phyloP scores from a whole-genome alignment of 164 flowering plant genomes.

The Vitis amurensis region DNA sequence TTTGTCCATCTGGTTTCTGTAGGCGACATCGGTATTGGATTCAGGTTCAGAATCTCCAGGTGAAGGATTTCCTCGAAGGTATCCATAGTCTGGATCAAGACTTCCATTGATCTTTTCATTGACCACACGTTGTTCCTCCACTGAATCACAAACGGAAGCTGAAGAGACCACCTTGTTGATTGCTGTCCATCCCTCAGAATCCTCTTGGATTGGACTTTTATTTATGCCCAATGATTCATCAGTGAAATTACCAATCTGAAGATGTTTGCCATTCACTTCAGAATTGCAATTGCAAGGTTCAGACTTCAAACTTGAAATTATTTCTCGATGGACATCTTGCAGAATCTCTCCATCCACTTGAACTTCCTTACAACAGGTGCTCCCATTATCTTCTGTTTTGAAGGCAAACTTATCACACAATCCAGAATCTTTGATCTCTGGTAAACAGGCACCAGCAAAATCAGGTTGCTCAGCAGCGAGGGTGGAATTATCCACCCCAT shows the following conservation, averaged over 20 bases:
- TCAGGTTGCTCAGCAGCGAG: conserved; percentile 7
- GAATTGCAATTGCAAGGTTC: conserved; percentile 4
- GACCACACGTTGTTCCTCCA: conserved; percentile 10
- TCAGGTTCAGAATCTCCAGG: conserved; percentile 10
- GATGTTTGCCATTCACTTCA: conserved; percentile 3
- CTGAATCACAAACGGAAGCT: conserved; percentile 11
- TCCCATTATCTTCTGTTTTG: conserved; percentile 6
- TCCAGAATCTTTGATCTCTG: conserved; percentile 2
- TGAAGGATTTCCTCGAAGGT: conserved; percentile 8
- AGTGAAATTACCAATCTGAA: conserved; percentile 3
- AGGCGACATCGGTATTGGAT: not conserved
- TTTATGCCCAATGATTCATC: conserved; percentile 11
- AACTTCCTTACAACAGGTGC: conserved; percentile 9
- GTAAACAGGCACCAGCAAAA: not conserved
- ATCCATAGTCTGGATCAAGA: conserved; percentile 5
- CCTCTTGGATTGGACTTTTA: conserved; percentile 5
- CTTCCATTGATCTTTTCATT: conserved; percentile 11
- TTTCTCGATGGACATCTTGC: conserved; percentile 12
- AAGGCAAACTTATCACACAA: conserved; percentile 6
- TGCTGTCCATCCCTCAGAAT: conserved; percentile 11
- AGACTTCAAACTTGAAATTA: conserved; percentile 1
- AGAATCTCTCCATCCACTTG: conserved; percentile 11
- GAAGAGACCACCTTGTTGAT: conserved; percentile 12
- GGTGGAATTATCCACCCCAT: conserved; percentile 10
- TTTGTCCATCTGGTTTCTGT: conserved; percentile 22